Evolutionary conservation across 75 land plant genomes (phyloP), one percentile per base, ranked within the genome.

Genomic region (Adiantum capillusveneris): DNA sequence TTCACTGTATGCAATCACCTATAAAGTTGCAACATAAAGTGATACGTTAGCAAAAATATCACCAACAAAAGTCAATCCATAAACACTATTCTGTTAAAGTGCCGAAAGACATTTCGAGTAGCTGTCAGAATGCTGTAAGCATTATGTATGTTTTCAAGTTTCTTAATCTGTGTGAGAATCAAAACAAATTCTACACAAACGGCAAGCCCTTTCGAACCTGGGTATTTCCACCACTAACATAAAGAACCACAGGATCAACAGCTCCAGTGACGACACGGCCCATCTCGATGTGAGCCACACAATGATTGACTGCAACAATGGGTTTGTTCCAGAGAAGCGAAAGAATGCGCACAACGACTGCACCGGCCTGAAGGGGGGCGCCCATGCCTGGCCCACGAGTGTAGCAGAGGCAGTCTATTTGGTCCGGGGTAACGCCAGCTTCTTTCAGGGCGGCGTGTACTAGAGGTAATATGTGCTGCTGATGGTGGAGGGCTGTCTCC

Each of bases 301-400:
- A 88, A 65, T 88, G 94, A 59, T 88, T 88, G 17, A 88, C 94
- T 2, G 81, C 90, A 26, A 88, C 84, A 53, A 88, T 74, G 25
- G 89, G 94, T 72, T 88, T 88, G 46, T 75, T 75, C 94, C 94
- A 88, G 14, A 85, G 62, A 51, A 57, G 77, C 0, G 93, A 84
- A 16, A 88, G 79, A 16, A 75, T 68, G 29, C 88, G 67, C 3
- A 76, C 75, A 19, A 75, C 85, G 36, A 82, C 66, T 2, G 89
- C 93, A 14, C 78, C 68, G 9, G 82, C 88, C 65, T 88, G 94
- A 2, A 88, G 80, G 2, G 94, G 94, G 0, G 84, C 94, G 11
- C 94, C 94, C 94, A 88, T 88, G 61, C 94, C 94, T 13, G 94
- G 94, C 53, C 94, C 94, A 63, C 80, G 79, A 43, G 94, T 88